Evolutionary conservation across 768 basidiomycete genomes (phyloP), one percentile per base, ranked within the genome.

Genomic region (Melanogaster broomeanus): DNA sequence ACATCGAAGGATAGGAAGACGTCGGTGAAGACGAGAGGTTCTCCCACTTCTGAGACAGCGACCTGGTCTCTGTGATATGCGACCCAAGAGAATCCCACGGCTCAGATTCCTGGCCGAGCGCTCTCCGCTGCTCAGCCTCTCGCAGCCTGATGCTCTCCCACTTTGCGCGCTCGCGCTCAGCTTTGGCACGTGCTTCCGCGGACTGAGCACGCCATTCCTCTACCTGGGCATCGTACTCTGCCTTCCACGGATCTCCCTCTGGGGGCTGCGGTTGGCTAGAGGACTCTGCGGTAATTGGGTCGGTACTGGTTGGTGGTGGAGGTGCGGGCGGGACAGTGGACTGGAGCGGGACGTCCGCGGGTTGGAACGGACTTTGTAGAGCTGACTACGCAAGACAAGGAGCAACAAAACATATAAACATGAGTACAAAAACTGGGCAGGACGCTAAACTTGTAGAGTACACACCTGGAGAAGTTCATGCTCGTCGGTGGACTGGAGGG

Each of bases 1-100:
- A 79, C 73, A 89, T 74, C 54, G 91, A 92, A n/a, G 90, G 90
- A 66, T 81, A 88, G 4, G 90, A 93, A 1, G 78, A 74, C 11
- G 77, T 76, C 30, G 76, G 66, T 1, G 78, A 81, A 21, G 80
- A 79, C 41, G 83, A 77, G 33, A 92, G 72, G 51, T 89, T 79
- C 64, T 90, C 89, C 90, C 89, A 91, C 60, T 80, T 85, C 56
- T 85, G 81, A 25, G 77, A 78, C 9, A 60, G 62, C 9, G 70
- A 67, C 30, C 52, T 56, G 10, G 3, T 51, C 30, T 71, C 60
- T 2, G 28, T 62, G 52, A 67, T 62, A 6, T 68, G 67, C 3
- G 57, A 57, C 24, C 69, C 70, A 18, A 73, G 60, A 6, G 33
- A 41, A 13, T 59, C 66, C 44, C 31, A 59, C 1, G 49, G 43